Evolutionary conservation across 202 grass and related monocot species (phyloP), one percentile per base, ranked within the genome.

Genomic region (Eragrostis tef): DNA sequence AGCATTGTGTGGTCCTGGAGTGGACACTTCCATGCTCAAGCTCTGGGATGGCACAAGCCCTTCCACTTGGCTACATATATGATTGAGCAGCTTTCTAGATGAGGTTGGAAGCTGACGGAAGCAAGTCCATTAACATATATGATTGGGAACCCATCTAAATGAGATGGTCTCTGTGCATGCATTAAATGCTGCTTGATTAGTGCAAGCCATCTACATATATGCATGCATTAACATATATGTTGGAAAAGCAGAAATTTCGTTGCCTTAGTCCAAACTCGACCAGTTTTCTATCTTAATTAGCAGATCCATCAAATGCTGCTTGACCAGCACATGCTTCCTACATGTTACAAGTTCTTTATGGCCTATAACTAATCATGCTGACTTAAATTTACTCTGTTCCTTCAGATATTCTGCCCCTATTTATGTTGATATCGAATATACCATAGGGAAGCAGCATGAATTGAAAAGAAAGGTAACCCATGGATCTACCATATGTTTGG

Each of bases 381-480:
- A 31, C 50, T 60, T 50, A 61, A 46, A 76, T 71, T 86, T 74
- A 47, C 62, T 80, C 59, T 83, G 7, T 67, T 79, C 66, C 73
- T 79, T 60, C 77, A 93, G 92, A 34, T 98, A 98, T 85, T 88
- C 90, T 73, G 88, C 95, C 80, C 92, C 92, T 44, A 76, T 98
- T 77, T 82, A 22, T 19, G 95, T 90, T 85, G 84, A 91, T 80
- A 81, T 95, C 4, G 88, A 90, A 79, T 93, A 91, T 45, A 95
- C 95, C 2, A 75, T 80, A 41, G 92, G 87, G 51, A 95, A 93
- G 75, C 85, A 88, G 67, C 45, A 51, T 53, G 16, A 25, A 3
- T 12, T 22, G 54, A 6, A 71, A 47, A 63, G 19, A 14, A 86
- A 86, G 82, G 87, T 89, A 81, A 43, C 56, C 13, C 41, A 25